These are phyloP conservation scores for Tephrocybe sp. DNA, from an alignment of 768 basidiomycete genomes.

Conservation along the genomic window DNA sequence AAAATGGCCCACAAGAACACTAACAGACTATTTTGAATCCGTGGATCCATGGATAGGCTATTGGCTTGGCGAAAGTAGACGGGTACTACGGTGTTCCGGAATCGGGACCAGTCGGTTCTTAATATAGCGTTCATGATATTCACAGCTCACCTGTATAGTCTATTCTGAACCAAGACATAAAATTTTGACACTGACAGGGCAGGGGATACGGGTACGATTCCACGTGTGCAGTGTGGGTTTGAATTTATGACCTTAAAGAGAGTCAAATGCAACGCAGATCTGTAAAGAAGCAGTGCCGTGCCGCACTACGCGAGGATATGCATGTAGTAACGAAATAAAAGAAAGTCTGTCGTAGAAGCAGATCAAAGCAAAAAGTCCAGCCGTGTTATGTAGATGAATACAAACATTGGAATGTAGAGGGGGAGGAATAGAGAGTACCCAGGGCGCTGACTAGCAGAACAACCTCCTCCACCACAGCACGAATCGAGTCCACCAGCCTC, in stretches of 20 bases:
- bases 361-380: constrained; percentile 16
- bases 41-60: constrained; percentile 10
- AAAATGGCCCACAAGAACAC: neutral
- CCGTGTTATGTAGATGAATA: constrained; percentile 19
- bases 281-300: neutral
- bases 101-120: neutral
- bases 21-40: neutral
- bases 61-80: constrained; percentile 2
- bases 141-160: neutral
- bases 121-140: neutral
- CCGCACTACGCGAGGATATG: neutral
- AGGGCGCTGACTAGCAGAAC: constrained; percentile 56
- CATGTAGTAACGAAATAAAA: neutral
- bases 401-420: constrained; percentile 14
- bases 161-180: no score
- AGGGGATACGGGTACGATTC: no score
- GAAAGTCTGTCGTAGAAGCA: constrained; percentile 6
- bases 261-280: neutral
- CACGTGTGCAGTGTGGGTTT: neutral
- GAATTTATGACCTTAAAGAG: no score
- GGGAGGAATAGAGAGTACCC: constrained; percentile 1
- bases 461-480: constrained; percentile 76
- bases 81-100: neutral
- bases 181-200: no score
- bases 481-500: constrained; percentile 79